Percentiles rank a stretch among this genome's conserved stretches.
Evolutionary conservation across 805 yeast species (phyloP).

Genomic region (Clavispora asparagi): DNA sequence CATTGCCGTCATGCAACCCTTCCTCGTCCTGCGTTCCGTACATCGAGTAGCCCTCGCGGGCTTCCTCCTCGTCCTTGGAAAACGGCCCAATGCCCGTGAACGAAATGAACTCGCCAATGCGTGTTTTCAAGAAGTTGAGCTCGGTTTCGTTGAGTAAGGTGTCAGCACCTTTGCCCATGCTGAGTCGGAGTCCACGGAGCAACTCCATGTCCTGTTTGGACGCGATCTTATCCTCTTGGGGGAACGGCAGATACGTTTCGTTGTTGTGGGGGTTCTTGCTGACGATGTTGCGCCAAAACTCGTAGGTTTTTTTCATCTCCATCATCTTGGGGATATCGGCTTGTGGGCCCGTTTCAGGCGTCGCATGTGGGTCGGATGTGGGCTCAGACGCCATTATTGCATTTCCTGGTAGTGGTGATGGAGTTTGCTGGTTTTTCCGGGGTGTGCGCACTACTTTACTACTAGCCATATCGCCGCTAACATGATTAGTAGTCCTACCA

Average conservation of each 20-base stretch:
- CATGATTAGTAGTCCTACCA: too few relatives aligned
- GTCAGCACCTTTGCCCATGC: not conserved
- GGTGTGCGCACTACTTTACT: not conserved
- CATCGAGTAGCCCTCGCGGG: slow-evolving; percentile 5
- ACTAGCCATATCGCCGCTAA: too few relatives aligned
- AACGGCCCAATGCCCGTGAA: not conserved
- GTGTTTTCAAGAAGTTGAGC: not conserved
- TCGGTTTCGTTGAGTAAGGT: slow-evolving; percentile 1
- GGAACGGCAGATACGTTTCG: slow-evolving; percentile 26
- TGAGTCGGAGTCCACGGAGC: not conserved
- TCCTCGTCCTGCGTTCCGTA: slow-evolving; percentile 37
- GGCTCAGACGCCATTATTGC: not conserved
- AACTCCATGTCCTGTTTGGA: not conserved
- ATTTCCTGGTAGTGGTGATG: not conserved
- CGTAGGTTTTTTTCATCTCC: slow-evolving; percentile 27
- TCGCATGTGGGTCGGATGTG: not conserved
- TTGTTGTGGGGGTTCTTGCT: slow-evolving; percentile 18
- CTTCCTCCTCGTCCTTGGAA: slow-evolving; percentile 6
- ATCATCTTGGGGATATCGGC: slow-evolving; percentile 10
- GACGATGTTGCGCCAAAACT: slow-evolving; percentile 33
- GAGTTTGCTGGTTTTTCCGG: not conserved
- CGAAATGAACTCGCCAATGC: slow-evolving; percentile 2
- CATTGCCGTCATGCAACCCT: slow-evolving; percentile 33
- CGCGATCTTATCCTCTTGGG: slow-evolving; percentile 14
- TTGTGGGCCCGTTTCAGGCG: not conserved